Percentiles rank a stretch among this genome's conserved stretches.
Evolutionary conservation across 257 asterid species (phyloP).

Genomic region (Schizonepeta tenuifolia): DNA sequence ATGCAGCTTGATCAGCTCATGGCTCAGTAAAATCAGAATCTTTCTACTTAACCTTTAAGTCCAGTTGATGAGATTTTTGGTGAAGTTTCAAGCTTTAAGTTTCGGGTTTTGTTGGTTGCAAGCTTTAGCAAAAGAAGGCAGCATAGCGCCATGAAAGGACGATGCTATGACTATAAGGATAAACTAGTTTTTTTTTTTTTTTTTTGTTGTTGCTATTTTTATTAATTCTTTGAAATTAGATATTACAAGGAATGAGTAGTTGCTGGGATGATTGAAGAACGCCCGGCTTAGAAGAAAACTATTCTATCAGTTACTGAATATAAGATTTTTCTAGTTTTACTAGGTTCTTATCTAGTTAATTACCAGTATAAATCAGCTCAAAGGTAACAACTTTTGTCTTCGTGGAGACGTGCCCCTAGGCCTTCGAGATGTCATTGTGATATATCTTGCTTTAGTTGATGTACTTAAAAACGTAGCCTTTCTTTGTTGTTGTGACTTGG

Average conservation of each 20-base stretch:
- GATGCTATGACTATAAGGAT: conserved; percentile 36
- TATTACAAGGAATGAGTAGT: conserved; percentile 45
- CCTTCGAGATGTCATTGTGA: conserved; percentile 22
- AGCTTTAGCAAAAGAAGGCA: conserved; percentile 43
- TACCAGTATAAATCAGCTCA: conserved; percentile 30
- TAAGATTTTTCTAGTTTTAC: conserved; percentile 35
- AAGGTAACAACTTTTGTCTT: conserved; percentile 14
- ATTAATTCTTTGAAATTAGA: conserved; percentile 51
- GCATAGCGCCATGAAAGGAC: conserved; percentile 41
- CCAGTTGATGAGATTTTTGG: conserved; percentile 37
- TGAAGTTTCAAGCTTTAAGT: conserved; percentile 34
- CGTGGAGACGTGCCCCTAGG: conserved; percentile 15
- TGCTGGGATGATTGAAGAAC: conserved; percentile 41
- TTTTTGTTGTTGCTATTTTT: conserved; percentile 38
- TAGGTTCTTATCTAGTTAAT: conserved; percentile 33
- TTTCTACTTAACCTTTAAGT: conserved; percentile 39
- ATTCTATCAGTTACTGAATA: conserved; percentile 43
- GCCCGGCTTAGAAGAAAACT: conserved; percentile 42
- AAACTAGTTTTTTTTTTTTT: conserved; percentile 34
- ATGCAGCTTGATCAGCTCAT: conserved; percentile 77
- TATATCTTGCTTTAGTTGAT: conserved; percentile 24
- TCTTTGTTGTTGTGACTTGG: conserved; percentile 31
- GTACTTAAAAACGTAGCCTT: conserved; percentile 28
- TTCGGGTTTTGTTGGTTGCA: conserved; percentile 40
- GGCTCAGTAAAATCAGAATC: conserved; percentile 51